These are phyloP conservation scores for Phytopythium oedochilum DNA, from an alignment of 352 stramenopile genomes.

Conservation along the genomic window DNA sequence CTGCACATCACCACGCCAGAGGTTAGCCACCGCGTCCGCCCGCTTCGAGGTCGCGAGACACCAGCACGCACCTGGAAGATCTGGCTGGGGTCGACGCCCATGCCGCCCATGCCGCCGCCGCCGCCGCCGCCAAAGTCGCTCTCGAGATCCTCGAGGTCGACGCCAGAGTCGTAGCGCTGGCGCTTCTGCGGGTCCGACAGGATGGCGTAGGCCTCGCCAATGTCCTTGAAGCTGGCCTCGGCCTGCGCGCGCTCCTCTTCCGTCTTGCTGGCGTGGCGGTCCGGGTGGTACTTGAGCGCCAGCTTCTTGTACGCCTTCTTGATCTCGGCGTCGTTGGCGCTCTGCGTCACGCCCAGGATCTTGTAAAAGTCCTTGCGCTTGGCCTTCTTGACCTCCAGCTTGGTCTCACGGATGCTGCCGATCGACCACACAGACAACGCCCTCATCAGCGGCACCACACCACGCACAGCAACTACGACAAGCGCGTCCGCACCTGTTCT, in stretches of 20 bases:
- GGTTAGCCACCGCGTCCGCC: background rate
- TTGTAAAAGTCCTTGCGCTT: slow-evolving; percentile 97
- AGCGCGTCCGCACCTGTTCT: slow-evolving; percentile 23
- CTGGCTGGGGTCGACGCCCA: slow-evolving; percentile 76
- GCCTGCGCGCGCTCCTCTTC: slow-evolving; percentile 90
- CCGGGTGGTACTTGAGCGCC: slow-evolving; percentile 95
- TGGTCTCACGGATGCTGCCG: slow-evolving; percentile 85
- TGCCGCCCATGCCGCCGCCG: slow-evolving; percentile 74
- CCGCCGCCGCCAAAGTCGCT: slow-evolving; percentile 64
- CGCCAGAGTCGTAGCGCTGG: slow-evolving; percentile 93
- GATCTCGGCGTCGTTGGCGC: slow-evolving; percentile 90
- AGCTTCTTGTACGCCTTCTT: slow-evolving; percentile 97
- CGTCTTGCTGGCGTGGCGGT: slow-evolving; percentile 90
- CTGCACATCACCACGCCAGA: slow-evolving; percentile 19
- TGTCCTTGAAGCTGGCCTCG: slow-evolving; percentile 93
- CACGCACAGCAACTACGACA: background rate
- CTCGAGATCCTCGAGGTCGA: slow-evolving; percentile 93
- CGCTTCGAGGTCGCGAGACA: background rate
- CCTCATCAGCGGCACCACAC: slow-evolving; percentile 1
- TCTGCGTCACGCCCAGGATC: slow-evolving; percentile 79
- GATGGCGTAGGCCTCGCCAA: slow-evolving; percentile 95
- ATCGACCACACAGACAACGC: too few relatives aligned
- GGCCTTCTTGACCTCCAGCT: slow-evolving; percentile 92
- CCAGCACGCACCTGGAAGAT: slow-evolving; percentile 66
- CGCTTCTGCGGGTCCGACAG: slow-evolving; percentile 92